Percentiles rank a stretch among this genome's conserved stretches.
phyloP scores from a whole-genome alignment of 192 early-diverging fungal genomes.

The Podila horticola region DNA sequence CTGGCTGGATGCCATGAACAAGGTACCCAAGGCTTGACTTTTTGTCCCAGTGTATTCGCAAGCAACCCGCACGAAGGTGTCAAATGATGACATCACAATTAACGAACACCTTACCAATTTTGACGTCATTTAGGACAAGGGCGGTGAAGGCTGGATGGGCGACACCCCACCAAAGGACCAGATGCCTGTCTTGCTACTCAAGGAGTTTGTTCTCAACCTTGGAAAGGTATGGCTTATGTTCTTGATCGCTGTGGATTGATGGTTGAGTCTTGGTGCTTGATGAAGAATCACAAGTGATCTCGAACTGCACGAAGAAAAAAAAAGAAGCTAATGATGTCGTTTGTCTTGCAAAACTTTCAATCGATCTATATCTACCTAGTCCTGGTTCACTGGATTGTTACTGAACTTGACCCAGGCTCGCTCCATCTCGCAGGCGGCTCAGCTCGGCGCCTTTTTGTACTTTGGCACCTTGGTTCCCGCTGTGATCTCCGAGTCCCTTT shows the following conservation, averaged over 20 bases:
- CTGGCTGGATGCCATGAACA: slow-evolving; percentile 46
- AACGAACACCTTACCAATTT: not conserved
- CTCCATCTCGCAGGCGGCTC: slow-evolving; percentile 37
- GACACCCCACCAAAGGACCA: not conserved
- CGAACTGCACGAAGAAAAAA: too few species aligned
- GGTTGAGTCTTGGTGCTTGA: too few species aligned
- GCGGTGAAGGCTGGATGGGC: slow-evolving; percentile 22
- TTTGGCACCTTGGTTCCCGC: slow-evolving; percentile 34
- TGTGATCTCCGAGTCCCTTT: slow-evolving; percentile 32
- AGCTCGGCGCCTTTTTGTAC: slow-evolving; percentile 40
- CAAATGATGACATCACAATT: not conserved
- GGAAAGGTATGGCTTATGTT: slow-evolving; percentile 15
- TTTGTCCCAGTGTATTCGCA: not conserved
- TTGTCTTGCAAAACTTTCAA: not conserved
- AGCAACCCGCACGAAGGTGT: not conserved
- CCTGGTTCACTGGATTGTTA: slow-evolving; percentile 45
- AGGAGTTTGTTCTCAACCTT: slow-evolving; percentile 33
- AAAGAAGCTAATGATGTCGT: not conserved
- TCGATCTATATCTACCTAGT: slow-evolving; percentile 3
- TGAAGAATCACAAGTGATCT: not conserved
- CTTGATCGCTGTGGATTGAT: not conserved
- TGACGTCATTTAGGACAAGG: slow-evolving; percentile 32
- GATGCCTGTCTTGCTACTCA: slow-evolving; percentile 18
- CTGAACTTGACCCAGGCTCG: slow-evolving; percentile 49
- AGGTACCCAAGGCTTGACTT: slow-evolving; percentile 9